Evolutionary conservation across 2,329 filamentous ascomycete species (phyloP), one percentile per base, ranked within the genome.

Genomic region (Fusarium albosuccineum): DNA sequence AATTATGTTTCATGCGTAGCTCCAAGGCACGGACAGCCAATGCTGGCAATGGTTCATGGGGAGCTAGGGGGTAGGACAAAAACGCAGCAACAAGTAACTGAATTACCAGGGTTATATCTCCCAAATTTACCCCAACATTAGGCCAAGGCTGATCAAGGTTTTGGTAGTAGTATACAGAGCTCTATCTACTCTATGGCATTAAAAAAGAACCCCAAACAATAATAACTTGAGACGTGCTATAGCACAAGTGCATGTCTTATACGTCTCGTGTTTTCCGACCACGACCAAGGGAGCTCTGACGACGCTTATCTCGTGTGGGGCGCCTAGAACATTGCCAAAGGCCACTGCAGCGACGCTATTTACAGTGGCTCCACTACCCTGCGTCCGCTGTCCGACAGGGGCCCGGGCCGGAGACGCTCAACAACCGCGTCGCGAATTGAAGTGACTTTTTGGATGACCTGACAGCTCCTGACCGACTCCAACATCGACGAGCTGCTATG

Each of bases 1-100:
- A 59, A 70, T 67, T 74, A 73, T 67, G 64, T 67, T 74, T 74
- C 64, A 74, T 70, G 72, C 72, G 71, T 57, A 54, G 51, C 53
- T 42, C 41, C 44, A 60, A 48, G 46, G 42, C 41, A 45, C 49
- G 45, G 42, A 30, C 41, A 63, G 51, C 49, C 53, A 39, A 48
- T 37, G 36, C 27, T 14, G 17, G 46, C 34, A 50, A 50, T 50
- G 33, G 46, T 50, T 50, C 46, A 50, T 50, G 33, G 46, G n/a
- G 45, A 41, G 37, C 41, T 14, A 11, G 22, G 22, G 22, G 22
- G 3, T 22, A 22, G 22, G 22, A 22, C 22, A 22, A 22, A 22
- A 22, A 22, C 22, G 5, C 22, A 22, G 22, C 3, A 22, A 22
- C 22, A 22, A 22, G 22, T 5, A 22, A 22, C 22, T 22, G 22